Conservation (phyloP, 805 yeast genomes). For the Wickerhamiella nectarea region DNA sequence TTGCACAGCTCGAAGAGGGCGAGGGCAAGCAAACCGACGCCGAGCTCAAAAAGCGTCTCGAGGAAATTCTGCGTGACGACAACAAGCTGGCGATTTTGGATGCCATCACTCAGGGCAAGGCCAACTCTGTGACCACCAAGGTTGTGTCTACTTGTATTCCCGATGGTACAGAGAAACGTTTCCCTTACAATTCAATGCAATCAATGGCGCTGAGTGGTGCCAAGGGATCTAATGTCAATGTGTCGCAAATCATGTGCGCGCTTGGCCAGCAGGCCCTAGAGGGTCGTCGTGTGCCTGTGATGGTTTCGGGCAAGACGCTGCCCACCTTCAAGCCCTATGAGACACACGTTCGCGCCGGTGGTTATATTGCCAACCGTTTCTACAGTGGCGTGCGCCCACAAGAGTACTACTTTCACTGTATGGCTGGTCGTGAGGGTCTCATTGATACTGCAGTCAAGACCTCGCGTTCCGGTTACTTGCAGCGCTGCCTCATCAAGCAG, state of each 20-base stretch:
- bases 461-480: conserved; percentile 94
- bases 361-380: conserved; percentile 91
- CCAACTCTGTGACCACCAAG: conserved; percentile 81
- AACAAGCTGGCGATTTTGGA: conserved; percentile 84
- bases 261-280: conserved; percentile 98
- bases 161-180: conserved; percentile 84
- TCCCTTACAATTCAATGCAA: conserved; percentile 96
- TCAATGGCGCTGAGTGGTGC: conserved; percentile 99
- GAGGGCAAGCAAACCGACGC: conserved; percentile 38
- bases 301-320: conserved; percentile 95
- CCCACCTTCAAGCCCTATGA: conserved; percentile 96
- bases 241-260: conserved; percentile 98
- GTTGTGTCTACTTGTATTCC: conserved; percentile 94
- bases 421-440: conserved; percentile 99
- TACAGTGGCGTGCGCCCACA: conserved; percentile 96
- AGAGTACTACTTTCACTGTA: conserved; percentile 98
- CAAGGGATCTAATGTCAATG: conserved; percentile 95
- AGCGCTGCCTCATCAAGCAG: conserved; percentile 95
- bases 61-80: conserved; percentile 90
- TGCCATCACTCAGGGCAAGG: conserved; percentile 89
- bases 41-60: conserved; percentile 76
- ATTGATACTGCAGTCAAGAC: conserved; percentile 99
- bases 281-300: conserved; percentile 98
- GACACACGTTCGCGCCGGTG: conserved; percentile 97
- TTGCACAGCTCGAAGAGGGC: conserved; percentile 56